Evolutionary conservation across 768 basidiomycete species (phyloP).

Genomic region (Kwoniella europaea): DNA sequence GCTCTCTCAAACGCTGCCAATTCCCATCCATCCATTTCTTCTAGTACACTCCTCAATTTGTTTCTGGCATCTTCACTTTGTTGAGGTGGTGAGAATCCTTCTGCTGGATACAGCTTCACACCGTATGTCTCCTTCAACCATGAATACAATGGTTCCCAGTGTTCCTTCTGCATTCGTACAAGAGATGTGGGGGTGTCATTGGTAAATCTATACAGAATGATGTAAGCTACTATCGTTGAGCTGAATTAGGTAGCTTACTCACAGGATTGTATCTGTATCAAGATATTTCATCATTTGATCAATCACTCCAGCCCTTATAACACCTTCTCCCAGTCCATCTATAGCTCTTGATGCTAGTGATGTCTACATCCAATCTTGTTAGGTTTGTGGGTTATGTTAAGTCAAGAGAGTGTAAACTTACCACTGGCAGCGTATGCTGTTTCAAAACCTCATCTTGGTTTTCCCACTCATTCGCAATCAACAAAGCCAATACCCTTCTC

Average conservation of each 20-base stretch:
- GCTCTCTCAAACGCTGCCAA: slow-evolving; percentile 92
- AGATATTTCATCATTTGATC: slow-evolving; percentile 78
- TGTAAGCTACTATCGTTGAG: neutral
- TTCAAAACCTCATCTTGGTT: slow-evolving; percentile 83
- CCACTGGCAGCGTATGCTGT: slow-evolving; percentile 89
- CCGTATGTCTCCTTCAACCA: slow-evolving; percentile 75
- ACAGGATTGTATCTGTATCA: slow-evolving; percentile 79
- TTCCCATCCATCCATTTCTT: slow-evolving; percentile 77
- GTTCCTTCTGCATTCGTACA: slow-evolving; percentile 73
- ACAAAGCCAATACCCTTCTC: slow-evolving; percentile 74
- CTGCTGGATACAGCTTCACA: slow-evolving; percentile 71
- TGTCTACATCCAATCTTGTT: slow-evolving; percentile 65
- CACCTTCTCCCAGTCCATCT: slow-evolving; percentile 70
- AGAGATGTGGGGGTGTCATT: slow-evolving; percentile 76
- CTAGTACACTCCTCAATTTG: slow-evolving; percentile 67
- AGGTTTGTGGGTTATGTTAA: neutral
- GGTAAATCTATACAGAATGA: slow-evolving; percentile 69
- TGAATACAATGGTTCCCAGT: slow-evolving; percentile 86
- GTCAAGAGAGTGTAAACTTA: slow-evolving; percentile 55
- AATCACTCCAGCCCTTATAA: slow-evolving; percentile 68
- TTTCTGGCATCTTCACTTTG: slow-evolving; percentile 74
- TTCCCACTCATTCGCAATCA: slow-evolving; percentile 97
- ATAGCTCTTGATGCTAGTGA: slow-evolving; percentile 87
- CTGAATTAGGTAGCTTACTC: slow-evolving; percentile 14
- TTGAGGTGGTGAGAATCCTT: slow-evolving; percentile 71